Base-by-base conservation (phyloP, 2,329 filamentous ascomycete species). In the Colletotrichum spinosum region DNA sequence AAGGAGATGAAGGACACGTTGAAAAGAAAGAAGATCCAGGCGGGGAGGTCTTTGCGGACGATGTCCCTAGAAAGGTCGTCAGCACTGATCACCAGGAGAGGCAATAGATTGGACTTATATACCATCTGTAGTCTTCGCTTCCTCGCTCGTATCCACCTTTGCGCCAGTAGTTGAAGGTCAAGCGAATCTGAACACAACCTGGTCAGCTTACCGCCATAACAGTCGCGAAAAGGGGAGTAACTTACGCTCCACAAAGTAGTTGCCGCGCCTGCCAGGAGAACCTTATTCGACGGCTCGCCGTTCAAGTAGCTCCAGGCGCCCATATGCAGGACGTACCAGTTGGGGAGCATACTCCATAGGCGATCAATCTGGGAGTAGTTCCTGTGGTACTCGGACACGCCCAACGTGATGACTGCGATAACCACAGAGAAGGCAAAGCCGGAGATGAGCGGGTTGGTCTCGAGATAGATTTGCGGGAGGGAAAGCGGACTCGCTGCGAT, bases 321-420 rank as follows among this genome's bases (percentile, higher is more conserved):
- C 75, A 92, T 96, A 78, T 99, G 94, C 6, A 89, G 85, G 75
- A 96, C 91, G 79, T 97, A 98, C 55, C 97, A 74, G 8, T 92
- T 90, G 2, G 96, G 96, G 55, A 99, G 80, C 67, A 99, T 84
- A 74, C 93, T 96, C 96, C 96, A 99, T 71, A 91, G 81, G 53
- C 96, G 89, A 77, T 99, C 96, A 46, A 99, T 90, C 79, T 99
- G 96, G n/a, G 94, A 97, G 77, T 94, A 97, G 78, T 99, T 99
- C 73, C 86, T 87, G 79, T 97, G 98, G 80, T 93, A 79, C 78
- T 98, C 95, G 1, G 94, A 92, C 6, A 89, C 81, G 38, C 95
- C 73, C 33, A 97, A 81, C 72, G 97, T 92, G 35, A 96, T 73
- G 6, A 85, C 85, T 1, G 88, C 88, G n/a, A 97, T 77, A 45